Percentiles rank a stretch among this genome's conserved stretches.
Evolutionary conservation across 495 filamentous ascomycete genomes (phyloP).

Genomic region (Penicillium macrosclerotiorum): DNA sequence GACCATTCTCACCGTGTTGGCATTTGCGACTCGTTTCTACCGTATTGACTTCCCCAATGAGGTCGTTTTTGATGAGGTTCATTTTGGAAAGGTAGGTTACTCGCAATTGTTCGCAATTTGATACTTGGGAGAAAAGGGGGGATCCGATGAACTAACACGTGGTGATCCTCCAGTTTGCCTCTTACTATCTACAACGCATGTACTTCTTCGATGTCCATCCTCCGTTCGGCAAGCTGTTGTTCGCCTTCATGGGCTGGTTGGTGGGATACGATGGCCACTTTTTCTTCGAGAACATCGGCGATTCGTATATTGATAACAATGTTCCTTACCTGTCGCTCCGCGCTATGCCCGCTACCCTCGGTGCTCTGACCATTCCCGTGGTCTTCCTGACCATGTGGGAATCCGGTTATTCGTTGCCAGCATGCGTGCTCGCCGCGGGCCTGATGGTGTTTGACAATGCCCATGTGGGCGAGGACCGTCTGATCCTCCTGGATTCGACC

Average conservation of each 20-base stretch:
- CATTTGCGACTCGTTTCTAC: constrained; percentile 91
- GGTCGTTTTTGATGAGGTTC: constrained; percentile 98
- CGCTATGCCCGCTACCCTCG: constrained; percentile 87
- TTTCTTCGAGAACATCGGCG: constrained; percentile 98
- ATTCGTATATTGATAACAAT: constrained; percentile 95
- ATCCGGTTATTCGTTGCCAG: constrained; percentile 92
- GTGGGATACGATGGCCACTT: constrained; percentile 94
- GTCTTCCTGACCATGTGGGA: constrained; percentile 99
- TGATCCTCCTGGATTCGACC: constrained; percentile 94
- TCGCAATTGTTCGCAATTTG: neutral
- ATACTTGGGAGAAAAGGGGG: constrained; percentile 7
- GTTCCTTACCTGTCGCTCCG: constrained; percentile 96
- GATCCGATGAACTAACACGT: constrained; percentile 13
- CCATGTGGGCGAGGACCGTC: constrained; percentile 92
- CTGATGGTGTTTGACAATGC: constrained; percentile 96
- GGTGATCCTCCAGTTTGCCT: constrained; percentile 67
- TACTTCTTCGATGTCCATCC: constrained; percentile 99
- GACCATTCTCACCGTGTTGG: constrained; percentile 71
- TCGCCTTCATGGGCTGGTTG: constrained; percentile 93
- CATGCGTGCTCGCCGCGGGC: constrained; percentile 80
- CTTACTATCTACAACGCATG: constrained; percentile 93
- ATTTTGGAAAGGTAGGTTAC: constrained; percentile 90
- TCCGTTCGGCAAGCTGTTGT: constrained; percentile 73
- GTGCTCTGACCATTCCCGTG: constrained; percentile 89
- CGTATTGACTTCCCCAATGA: constrained; percentile 91